Evolutionary conservation across 352 stramenopile species (phyloP).

Genomic region (Pythium biforme): DNA sequence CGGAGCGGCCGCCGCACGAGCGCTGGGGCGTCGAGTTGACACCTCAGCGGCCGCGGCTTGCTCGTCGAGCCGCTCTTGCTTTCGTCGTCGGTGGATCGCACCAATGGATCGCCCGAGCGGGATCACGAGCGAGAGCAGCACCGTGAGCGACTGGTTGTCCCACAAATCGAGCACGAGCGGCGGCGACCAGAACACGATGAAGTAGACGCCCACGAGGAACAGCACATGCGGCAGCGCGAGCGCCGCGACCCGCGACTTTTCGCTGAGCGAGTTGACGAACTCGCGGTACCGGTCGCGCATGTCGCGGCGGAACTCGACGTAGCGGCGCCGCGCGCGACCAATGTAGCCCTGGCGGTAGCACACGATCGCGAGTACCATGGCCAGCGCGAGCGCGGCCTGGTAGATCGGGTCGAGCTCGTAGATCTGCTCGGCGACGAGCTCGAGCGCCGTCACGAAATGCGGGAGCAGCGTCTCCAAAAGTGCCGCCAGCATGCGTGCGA

Average conservation of each 20-base stretch:
- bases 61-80: slow-evolving; percentile 23
- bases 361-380: slow-evolving; percentile 36
- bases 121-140: slow-evolving; percentile 61
- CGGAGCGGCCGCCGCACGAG: background rate
- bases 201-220: slow-evolving; percentile 63
- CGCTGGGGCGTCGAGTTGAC: background rate
- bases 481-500: slow-evolving; percentile 38
- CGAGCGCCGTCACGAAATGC: slow-evolving; percentile 47
- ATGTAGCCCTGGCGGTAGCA: slow-evolving; percentile 73
- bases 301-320: slow-evolving; percentile 43
- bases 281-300: slow-evolving; percentile 61
- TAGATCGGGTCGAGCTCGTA: slow-evolving; percentile 58
- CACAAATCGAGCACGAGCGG: slow-evolving; percentile 45
- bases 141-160: slow-evolving; percentile 54
- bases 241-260: slow-evolving; percentile 59
- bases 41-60: slow-evolving; percentile 8
- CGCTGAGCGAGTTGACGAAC: slow-evolving; percentile 68
- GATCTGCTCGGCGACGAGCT: slow-evolving; percentile 42
- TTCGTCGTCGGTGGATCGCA: slow-evolving; percentile 52
- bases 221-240: slow-evolving; percentile 66
- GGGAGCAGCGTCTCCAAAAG: slow-evolving; percentile 62
- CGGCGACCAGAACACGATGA: slow-evolving; percentile 55
- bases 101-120: slow-evolving; percentile 66
- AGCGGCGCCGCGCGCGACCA: slow-evolving; percentile 47
- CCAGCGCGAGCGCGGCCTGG: slow-evolving; percentile 40